Conservation (phyloP, 352 stramenopile genomes). For the Peronospora tabacina region DNA sequence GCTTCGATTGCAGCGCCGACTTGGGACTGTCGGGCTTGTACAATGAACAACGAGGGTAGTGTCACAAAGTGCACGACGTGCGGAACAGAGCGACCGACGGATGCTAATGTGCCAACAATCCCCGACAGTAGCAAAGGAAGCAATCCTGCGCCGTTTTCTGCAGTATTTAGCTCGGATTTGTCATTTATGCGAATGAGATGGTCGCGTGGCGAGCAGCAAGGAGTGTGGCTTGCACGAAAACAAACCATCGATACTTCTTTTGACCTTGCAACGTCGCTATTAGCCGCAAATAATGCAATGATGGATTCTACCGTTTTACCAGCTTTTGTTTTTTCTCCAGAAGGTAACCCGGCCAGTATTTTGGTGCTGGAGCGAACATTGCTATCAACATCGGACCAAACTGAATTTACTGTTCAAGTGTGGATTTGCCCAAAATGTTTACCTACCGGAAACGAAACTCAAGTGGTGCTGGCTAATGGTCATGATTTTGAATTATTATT, state of each 20-base stretch:
- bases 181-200: constrained; percentile 76
- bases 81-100: constrained; percentile 43
- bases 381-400: constrained; percentile 43
- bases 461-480: constrained; percentile 55
- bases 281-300: constrained; percentile 38
- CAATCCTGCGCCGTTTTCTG: constrained; percentile 71
- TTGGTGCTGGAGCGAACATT: constrained; percentile 58
- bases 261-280: constrained; percentile 32
- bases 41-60: constrained; percentile 60
- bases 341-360: constrained; percentile 37
- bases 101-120: constrained; percentile 27
- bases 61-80: constrained; percentile 67
- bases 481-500: constrained; percentile 53
- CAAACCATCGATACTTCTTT: constrained; percentile 28
- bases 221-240: constrained; percentile 66
- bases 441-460: constrained; percentile 17
- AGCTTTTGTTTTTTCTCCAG: constrained; percentile 48
- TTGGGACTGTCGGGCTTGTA: constrained; percentile 71
- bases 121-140: constrained; percentile 36
- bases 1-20: constrained; percentile 23
- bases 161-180: constrained; percentile 43
- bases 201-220: constrained; percentile 75
- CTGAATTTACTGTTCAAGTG: constrained; percentile 57
- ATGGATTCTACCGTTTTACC: constrained; percentile 41
- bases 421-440: constrained; percentile 44